These are phyloP conservation scores for Ustilaginoidea virens DNA, from an alignment of 2,329 filamentous ascomycete species.

Conservation along the genomic window DNA sequence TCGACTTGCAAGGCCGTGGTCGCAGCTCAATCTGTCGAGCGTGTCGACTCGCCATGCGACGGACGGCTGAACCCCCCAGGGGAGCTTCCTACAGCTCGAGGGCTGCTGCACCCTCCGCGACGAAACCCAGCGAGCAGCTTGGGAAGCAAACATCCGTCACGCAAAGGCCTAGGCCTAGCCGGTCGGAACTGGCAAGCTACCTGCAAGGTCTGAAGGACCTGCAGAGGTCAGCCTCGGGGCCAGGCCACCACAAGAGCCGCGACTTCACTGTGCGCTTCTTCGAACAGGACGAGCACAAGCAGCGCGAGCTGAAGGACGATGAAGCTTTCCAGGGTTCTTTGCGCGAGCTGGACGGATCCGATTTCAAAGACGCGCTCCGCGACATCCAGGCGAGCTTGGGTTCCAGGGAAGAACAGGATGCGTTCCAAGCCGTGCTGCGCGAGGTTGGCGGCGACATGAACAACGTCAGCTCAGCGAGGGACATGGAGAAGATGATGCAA, in stretches of 20 bases:
- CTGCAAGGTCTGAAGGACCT: slow-evolving; percentile 14
- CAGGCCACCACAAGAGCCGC: slow-evolving; percentile 6
- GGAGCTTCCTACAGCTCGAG: slow-evolving; percentile 18
- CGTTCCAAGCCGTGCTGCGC: slow-evolving; percentile 19
- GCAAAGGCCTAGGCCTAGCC: slow-evolving; percentile 13
- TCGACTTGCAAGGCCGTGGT: slow-evolving; percentile 19
- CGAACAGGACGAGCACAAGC: slow-evolving; percentile 24
- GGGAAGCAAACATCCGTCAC: slow-evolving; percentile 7
- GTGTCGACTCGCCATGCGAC: slow-evolving; percentile 18
- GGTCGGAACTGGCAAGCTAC: slow-evolving; percentile 13
- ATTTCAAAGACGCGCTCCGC: slow-evolving; percentile 19
- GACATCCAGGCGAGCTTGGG: slow-evolving; percentile 23
- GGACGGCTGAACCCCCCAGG: slow-evolving; percentile 12
- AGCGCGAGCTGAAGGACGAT: slow-evolving; percentile 22
- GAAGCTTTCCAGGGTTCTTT: slow-evolving; percentile 26
- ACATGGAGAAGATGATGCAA: slow-evolving; percentile 19
- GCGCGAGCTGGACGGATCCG: slow-evolving; percentile 18
- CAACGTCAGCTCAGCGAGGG: slow-evolving; percentile 15
- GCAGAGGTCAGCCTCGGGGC: no score
- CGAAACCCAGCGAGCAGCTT: slow-evolving; percentile 6
- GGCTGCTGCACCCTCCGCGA: slow-evolving; percentile 9
- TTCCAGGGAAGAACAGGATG: slow-evolving; percentile 16
- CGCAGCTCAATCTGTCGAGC: slow-evolving; percentile 22
- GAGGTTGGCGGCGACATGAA: slow-evolving; percentile 17
- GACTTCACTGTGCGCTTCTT: slow-evolving; percentile 28